Base-by-base conservation (phyloP, 306 rosid species). In the Inga laurina region DNA sequence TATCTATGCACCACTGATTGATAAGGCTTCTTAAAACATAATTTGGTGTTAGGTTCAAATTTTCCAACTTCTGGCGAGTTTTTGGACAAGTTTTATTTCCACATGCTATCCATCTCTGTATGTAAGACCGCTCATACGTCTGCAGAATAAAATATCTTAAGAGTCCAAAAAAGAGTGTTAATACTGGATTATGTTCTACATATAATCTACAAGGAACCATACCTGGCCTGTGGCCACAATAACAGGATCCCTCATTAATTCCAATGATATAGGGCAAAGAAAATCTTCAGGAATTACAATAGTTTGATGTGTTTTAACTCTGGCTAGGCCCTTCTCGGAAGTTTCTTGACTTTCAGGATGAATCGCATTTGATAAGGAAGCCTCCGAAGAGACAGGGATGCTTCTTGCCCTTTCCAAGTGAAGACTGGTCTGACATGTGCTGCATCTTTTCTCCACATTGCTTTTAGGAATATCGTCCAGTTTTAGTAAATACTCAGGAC, bases 211-310 rank as follows among this genome's bases (percentile, higher is more conserved):
- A 61, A 73, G 74, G 75, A 81, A 76, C 34, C 70, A 62, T 84
- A 92, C 99, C 99, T 96, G 99, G 62, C 99, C 99, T 0, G 99
- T 96, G 85, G 99, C 89, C 75, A 96, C 98, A 84, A 94, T 96
- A 81, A 96, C 99, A 71, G 99, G 99, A 88, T 96, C 98, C 81
- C 93, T 90, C 99, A 96, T 92, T 70, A 94, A 84, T 87, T 96
- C 99, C 87, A 96, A 85, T 80, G 99, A 96, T 82, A 96, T 92
- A 32, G 99, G 97, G 91, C 99, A 96, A 35, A 93, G 88, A 86
- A 92, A 94, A 86, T 96, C 99, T 79, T 94, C 97, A 78, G 98
- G 99, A 77, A 94, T 85, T 32, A 84, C 88, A 82, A 83, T 78
- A 80, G 85, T 86, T 79, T 90, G 94, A 8, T 94, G 79, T 87